Evolutionary conservation across 495 filamentous ascomycete genomes (phyloP), one percentile per base, ranked within the genome.

Genomic region (Lineolata rhizophorae): DNA sequence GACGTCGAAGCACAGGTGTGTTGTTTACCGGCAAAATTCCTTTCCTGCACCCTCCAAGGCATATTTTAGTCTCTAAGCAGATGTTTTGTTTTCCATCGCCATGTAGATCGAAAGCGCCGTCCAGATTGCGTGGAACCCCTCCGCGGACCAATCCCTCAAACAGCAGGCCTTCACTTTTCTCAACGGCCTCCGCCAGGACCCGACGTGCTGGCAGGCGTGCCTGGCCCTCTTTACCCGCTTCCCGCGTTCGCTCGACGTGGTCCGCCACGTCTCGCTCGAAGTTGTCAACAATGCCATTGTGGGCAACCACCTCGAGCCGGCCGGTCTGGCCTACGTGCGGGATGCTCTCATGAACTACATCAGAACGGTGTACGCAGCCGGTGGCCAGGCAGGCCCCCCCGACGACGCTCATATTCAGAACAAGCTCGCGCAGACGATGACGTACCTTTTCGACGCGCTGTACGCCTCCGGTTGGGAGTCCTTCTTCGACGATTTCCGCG

Each of bases 351-450:
- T 92, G 46, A 62, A 62, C 31, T 94, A 94, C 48, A 59, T 82
- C 12, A 64, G 64, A 32, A 65, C 67, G 36, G 65, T 64, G 21
- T 99, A 90, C 48, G 61, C 70, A 6, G 6, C 22, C 22, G 30
- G 30, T 8, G 28, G 6, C 6, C 6, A 8, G 13, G 36, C 44
- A 3, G 59, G 56, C 12, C 57, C 60, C 13, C 56, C 58, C 26
- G 84, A 93, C 50, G 62, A 71, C 6, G 41, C 70, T 20, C 62
- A 64, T 40, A 72, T 99, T 19, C 90, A 95, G 54, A 99, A 95
- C 53, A 99, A 99, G 52, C 72, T 95, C 37, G 78, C 82, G 17
- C 87, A 99, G 53, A 91, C 84, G 20, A 54, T 95, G 26, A 99
- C 87, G 8, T 77, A 75, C 42, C 71, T 99, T 15, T 99, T 95